Evolutionary conservation across 768 basidiomycete genomes (phyloP).

Genomic region (Lactifluus piperatus): DNA sequence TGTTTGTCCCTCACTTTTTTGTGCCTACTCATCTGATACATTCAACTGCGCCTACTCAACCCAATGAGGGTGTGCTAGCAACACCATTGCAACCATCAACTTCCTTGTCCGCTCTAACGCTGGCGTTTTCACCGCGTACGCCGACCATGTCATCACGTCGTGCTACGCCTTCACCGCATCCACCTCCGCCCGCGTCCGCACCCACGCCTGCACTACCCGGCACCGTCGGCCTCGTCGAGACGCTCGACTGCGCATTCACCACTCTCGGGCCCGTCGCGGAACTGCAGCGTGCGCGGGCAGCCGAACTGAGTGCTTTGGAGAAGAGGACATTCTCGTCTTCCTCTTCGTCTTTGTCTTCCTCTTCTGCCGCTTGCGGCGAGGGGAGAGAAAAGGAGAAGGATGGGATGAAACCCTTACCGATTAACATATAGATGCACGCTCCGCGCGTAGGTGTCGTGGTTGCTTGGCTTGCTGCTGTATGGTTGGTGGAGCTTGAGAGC

Average conservation of each 20-base stretch:
- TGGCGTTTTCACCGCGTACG: background rate
- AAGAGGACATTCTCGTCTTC: conserved; percentile 34
- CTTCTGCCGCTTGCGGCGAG: conserved; percentile 24
- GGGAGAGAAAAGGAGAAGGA: conserved; percentile 28
- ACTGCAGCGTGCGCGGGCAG: conserved; percentile 47
- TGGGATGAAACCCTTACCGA: conserved; percentile 48
- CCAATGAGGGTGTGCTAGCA: too few species aligned
- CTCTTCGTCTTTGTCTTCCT: background rate
- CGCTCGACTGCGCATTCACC: conserved; percentile 61
- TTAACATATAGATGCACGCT: conserved; percentile 79
- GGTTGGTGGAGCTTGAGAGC: conserved; percentile 61
- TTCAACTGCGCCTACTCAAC: too few species aligned
- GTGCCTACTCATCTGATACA: too few species aligned
- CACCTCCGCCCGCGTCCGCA: conserved; percentile 12
- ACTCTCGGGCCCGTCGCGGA: conserved; percentile 62
- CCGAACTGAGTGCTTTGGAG: conserved; percentile 43
- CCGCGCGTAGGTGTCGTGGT: conserved; percentile 79
- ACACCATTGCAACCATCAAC: too few species aligned
- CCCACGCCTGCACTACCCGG: background rate
- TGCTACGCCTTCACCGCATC: conserved; percentile 21
- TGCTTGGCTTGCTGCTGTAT: conserved; percentile 79
- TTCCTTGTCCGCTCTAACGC: background rate
- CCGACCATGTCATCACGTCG: conserved; percentile 15
- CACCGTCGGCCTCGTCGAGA: conserved; percentile 38
- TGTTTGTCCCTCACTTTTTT: too few species aligned